Evolutionary conservation across 495 filamentous ascomycete genomes (phyloP), one percentile per base, ranked within the genome.

Genomic region (Aspergillus carlsbadensis): DNA sequence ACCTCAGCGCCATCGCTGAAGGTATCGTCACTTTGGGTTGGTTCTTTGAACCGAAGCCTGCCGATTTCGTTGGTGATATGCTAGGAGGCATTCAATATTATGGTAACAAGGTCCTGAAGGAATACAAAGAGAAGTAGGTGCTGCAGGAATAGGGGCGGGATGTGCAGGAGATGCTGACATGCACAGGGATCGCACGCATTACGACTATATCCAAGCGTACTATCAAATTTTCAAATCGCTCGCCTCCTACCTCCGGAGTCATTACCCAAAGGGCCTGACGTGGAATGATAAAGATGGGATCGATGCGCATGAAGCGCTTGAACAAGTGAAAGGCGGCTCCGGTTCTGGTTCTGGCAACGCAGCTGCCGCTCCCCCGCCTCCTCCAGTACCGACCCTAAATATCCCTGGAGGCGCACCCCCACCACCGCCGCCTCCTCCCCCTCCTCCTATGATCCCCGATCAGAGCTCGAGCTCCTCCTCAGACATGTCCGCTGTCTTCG

Each of bases 111-210:
- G 88, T 98, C 35, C 70, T 97, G 56, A 92, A 87, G 65, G 87
- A 91, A 56, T 85, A 89, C 71, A 97, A 93, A 76, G 91, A 94
- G 47, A 93, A 91, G 92, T 96, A 73, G n/a, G n/a, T 59, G 86
- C 31, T 13, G 10, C 41, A n/a, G 2, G 36, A 5, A 17, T 33
- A 18, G 3, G 35, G 7, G 10, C 17, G 41, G 0, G 43, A n/a
- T 44, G 29, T 4, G 15, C 18, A 18, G 43, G 29, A 53, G 51
- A 56, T 46, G 10, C 31, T 58, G 35, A 72, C 59, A 35, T 13
- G 21, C 13, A 26, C 54, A 93, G 88, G 72, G 86, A 95, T 55
- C 80, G 81, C 15, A 82, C 86, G 39, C 89, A 96, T 54, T 79
- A 91, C 56, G 84, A 93, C 67, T 98, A 89, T 84, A 81, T 96